phyloP scores from a whole-genome alignment of 2,329 filamentous ascomycete genomes.

The Cercospora sp. region DNA sequence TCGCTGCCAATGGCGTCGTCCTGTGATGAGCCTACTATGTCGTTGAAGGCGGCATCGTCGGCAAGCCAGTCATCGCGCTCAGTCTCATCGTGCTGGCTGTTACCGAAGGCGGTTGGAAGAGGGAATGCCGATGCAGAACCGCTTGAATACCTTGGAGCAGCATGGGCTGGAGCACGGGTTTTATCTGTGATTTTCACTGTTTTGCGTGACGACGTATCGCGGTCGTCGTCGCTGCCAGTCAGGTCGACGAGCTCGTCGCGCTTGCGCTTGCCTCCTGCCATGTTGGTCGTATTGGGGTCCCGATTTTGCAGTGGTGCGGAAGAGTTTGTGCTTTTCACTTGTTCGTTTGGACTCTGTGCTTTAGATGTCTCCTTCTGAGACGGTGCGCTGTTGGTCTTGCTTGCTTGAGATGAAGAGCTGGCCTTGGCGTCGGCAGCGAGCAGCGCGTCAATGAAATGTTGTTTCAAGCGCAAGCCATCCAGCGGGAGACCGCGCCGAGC shows the following conservation, averaged over 20 bases:
- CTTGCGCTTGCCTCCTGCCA: constrained; percentile 24
- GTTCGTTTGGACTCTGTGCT: neutral
- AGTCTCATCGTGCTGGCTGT: neutral
- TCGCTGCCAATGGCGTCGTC: constrained; percentile 33
- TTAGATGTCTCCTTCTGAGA: neutral
- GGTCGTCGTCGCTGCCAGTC: constrained; percentile 23
- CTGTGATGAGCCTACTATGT: constrained; percentile 35
- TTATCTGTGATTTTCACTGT: neutral
- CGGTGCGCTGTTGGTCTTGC: neutral
- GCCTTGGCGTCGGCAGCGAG: neutral
- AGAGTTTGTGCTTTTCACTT: neutral
- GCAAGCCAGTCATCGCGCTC: constrained; percentile 34
- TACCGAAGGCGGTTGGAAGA: constrained; percentile 18
- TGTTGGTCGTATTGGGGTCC: neutral
- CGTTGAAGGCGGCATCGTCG: constrained; percentile 34
- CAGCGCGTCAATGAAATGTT: neutral
- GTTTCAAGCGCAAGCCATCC: neutral
- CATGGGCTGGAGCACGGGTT: constrained; percentile 10
- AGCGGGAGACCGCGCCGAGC: neutral
- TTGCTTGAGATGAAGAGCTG: neutral
- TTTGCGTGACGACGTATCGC: constrained; percentile 7
- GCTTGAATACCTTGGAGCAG: constrained; percentile 15
- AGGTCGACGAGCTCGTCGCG: constrained; percentile 26
- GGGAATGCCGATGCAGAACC: constrained; percentile 12
- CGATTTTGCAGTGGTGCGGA: neutral